Evolutionary conservation across 257 asterid species (phyloP), one percentile per base, ranked within the genome.

Genomic region (Solanum bukasovii): DNA sequence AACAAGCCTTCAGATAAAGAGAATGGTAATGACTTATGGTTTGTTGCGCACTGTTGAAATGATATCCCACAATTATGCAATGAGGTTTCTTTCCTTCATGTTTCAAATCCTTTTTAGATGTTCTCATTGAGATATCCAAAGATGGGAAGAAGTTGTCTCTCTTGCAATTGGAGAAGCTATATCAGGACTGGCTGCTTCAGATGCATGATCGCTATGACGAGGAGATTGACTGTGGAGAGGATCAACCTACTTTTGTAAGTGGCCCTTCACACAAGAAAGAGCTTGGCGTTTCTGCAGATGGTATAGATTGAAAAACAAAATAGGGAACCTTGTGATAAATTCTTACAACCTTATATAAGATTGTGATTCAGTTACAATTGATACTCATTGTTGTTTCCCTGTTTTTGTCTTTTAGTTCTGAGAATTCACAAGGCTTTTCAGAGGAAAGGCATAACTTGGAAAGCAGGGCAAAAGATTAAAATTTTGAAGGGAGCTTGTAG

Each of bases 401-500:
- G 49, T n/a, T 52, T 68, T 86, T n/a, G 40, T 40, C 87, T 81
- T 91, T 83, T 87, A 95, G 98, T 91, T 87, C 33, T 92, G 88
- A 90, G 97, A 91, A 91, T 94, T 90, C 97, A 94, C 49, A 90
- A 90, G 89, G 85, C 49, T 86, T 89, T 96, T 73, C n/a, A 68
- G 84, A 91, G 95, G 90, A 94, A 89, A 89, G 98, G 92, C 71
- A 78, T 8, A 33, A 9, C 38, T 21, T 94, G 98, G 98, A 34
- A 68, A 88, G 90, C 98, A 42, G 98, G 98, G 34, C 94, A 94
- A 90, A 91, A 89, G 71, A 89, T 96, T 52, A 96, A 94, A 90
- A 89, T 94, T 87, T 81, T 93, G 18, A 94, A 90, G 89, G 98
- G 98, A 85, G 98, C 98, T 44, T 96, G 91, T 63, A 11, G 91